A percentile compares a stretch with the other conserved stretches of the same genome.
phyloP scores from a whole-genome alignment of 2,329 filamentous ascomycete genomes.

The Colletotrichum eleusines region DNA sequence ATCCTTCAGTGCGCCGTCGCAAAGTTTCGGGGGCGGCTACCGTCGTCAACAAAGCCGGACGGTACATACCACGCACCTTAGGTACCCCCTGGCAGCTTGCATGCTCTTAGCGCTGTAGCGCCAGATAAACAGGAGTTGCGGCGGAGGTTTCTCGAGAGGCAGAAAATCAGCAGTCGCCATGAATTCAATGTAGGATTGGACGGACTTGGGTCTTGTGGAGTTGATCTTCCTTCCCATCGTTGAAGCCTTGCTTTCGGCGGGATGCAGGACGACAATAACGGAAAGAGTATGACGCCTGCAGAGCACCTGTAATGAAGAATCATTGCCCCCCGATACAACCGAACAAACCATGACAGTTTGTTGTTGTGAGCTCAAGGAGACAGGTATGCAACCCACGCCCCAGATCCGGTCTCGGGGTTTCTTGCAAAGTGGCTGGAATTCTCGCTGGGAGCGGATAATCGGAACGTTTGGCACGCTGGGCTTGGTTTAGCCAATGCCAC shows the following conservation, averaged over 20 bases:
- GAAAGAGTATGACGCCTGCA: conserved; percentile 1
- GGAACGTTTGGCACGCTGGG: conserved; percentile 34
- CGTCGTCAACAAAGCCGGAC: conserved; percentile 8
- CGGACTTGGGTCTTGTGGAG: conserved; percentile 9
- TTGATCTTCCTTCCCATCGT: not conserved
- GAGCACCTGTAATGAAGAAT: not conserved
- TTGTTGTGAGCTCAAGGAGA: not conserved
- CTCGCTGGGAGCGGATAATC: conserved; percentile 34
- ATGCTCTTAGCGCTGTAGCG: not conserved
- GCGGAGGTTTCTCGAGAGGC: not conserved
- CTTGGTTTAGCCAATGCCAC: conserved; percentile 31
- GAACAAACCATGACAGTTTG: not conserved
- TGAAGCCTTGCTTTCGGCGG: conserved; percentile 4
- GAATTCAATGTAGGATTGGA: not conserved
- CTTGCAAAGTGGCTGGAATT: conserved; percentile 6
- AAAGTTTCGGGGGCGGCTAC: not conserved
- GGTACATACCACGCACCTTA: no score
- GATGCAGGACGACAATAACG: conserved; percentile 1
- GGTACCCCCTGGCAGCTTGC: not conserved
- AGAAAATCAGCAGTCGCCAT: not conserved
- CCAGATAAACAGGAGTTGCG: not conserved
- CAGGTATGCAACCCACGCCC: not conserved
- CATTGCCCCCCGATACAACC: not conserved
- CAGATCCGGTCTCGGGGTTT: conserved; percentile 24
- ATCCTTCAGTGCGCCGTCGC: not conserved